Evolutionary conservation across 148 eudicot genomes (phyloP), one percentile per base, ranked within the genome.

Genomic region (Arbutus unedo): DNA sequence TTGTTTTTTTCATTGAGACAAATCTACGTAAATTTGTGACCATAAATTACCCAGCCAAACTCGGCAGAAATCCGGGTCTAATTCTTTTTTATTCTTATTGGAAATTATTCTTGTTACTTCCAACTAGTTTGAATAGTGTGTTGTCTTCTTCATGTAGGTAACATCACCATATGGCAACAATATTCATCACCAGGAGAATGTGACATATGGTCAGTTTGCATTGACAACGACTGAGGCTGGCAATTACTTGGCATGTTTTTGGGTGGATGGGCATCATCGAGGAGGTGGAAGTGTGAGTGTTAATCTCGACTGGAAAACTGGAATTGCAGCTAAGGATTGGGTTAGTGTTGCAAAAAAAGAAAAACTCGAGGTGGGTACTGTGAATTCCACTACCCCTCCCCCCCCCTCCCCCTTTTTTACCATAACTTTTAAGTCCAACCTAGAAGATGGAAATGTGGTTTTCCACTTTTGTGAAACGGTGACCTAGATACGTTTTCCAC

Each of bases 321-420:
- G 98, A 77, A 85, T 95, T 83, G 98, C 94, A 57, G 96, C 98
- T n/a, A 95, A 90, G 87, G 98, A 95, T 87, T 95, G 98, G 98
- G 98, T 92, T 0, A 86, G 93, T 8, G 95, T 93, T 83, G 98
- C 98, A 5, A 93, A 86, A 72, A 93, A 88, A 54, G 98, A 95
- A 81, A 92, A 95, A 81, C 86, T 95, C 84, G 94, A 91, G 92
- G 98, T 94, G 83, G 60, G 82, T 68, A 54, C 66, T 67, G n/a
- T 3, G 8, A 16, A 0, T 41, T 31, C 38, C n/a, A n/a, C n/a
- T n/a, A n/a, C n/a, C n/a, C n/a, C n/a, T n/a, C 38, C 38, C 38
- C 1, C 38, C 0, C 38, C 38, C 38, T 31, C 38, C 2, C 2
- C 2, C 38, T 68, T 41, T 68, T 38, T 68, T 3, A 38, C 43